Evolutionary conservation across 176 grass and related monocot genomes (phyloP).

Genomic region (Stipa capillata): DNA sequence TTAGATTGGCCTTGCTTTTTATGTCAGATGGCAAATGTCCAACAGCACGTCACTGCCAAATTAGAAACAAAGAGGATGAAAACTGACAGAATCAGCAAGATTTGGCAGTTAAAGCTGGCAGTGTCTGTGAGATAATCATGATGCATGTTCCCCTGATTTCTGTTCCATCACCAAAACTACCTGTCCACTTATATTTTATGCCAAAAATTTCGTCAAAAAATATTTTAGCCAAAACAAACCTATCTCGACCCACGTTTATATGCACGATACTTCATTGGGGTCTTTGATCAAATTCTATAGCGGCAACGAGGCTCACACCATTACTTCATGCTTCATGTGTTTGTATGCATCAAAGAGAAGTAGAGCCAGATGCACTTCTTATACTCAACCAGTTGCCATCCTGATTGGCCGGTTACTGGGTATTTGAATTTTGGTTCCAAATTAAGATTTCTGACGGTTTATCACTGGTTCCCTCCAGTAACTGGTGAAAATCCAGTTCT

Average conservation of each 20-base stretch:
- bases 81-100: not conserved
- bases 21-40: not conserved
- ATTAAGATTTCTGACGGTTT: not conserved
- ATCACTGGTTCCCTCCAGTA: not conserved
- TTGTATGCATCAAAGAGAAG: not conserved
- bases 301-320: no score
- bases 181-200: no score
- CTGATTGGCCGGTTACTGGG: not conserved
- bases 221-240: not conserved
- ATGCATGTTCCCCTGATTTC: not conserved
- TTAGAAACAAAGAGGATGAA: not conserved
- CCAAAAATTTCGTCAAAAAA: no score
- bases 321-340: not conserved
- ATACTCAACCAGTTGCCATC: not conserved
- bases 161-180: no score
- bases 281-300: no score
- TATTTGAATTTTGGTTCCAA: not conserved
- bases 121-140: not conserved
- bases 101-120: not conserved
- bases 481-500: not conserved
- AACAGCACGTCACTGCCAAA: not conserved
- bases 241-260: not conserved
- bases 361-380: not conserved
- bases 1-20: conserved; percentile 11
- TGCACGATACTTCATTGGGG: no score